Conservation (phyloP, 164 flowering plant genomes). For the Buxus sempervirens region DNA sequence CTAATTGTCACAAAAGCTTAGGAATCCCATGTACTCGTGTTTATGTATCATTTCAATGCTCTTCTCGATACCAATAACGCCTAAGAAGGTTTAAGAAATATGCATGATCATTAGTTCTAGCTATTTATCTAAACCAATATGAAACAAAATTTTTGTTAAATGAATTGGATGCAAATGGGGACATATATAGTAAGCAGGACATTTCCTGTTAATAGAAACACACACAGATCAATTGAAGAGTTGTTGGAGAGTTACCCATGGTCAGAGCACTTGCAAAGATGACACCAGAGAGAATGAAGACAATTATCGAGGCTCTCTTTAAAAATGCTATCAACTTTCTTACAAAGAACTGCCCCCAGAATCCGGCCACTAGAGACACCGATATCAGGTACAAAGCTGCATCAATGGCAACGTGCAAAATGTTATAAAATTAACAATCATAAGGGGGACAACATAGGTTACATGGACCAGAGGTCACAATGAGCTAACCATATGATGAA, state of each 20-base stretch:
- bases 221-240: neutral
- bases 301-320: constrained; percentile 74
- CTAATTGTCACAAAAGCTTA: constrained; percentile 45
- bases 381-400: constrained; percentile 74
- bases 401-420: neutral
- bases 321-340: constrained; percentile 63
- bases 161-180: no score
- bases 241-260: constrained; percentile 57
- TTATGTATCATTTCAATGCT: constrained; percentile 63
- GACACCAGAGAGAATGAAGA: constrained; percentile 85
- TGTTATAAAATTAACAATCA: no score
- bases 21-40: constrained; percentile 94
- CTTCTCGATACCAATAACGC: constrained; percentile 57
- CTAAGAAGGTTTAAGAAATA: constrained; percentile 29
- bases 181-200: no score
- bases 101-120: no score
- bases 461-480: neutral
- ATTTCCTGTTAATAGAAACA: no score
- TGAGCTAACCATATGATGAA: no score
- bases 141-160: no score
- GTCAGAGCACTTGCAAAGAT: constrained; percentile 90
- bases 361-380: constrained; percentile 76
- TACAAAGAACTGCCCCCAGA: constrained; percentile 68
- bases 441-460: neutral
- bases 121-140: no score